phyloP scores from a whole-genome alignment of 257 asterid genomes.

The Solanum commersonii region DNA sequence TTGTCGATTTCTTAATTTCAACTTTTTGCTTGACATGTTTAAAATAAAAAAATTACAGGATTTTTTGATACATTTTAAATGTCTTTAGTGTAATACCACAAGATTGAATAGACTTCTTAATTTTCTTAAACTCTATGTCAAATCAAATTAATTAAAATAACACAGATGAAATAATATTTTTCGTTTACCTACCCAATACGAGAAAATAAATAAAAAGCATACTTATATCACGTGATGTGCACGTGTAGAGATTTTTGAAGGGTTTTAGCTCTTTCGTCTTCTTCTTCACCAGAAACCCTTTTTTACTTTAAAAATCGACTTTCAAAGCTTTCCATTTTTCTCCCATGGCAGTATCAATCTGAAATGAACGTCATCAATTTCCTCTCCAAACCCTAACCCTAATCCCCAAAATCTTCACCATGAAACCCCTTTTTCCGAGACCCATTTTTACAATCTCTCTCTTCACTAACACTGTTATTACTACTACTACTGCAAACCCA shows the following conservation, averaged over 20 bases:
- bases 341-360: not conserved
- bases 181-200: too few relatives aligned
- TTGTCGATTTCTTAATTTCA: too few relatives aligned
- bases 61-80: too few relatives aligned
- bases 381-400: not conserved
- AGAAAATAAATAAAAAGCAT: too few relatives aligned
- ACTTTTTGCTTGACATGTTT: too few relatives aligned
- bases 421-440: slow-evolving; percentile 28
- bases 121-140: too few relatives aligned
- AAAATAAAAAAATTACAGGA: accelerated
- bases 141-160: too few relatives aligned
- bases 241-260: not conserved
- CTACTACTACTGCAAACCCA: not conserved
- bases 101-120: too few relatives aligned
- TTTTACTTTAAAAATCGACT: not conserved
- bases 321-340: not conserved
- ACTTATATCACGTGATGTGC: not conserved
- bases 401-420: not conserved
- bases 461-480: not conserved
- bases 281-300: slow-evolving; percentile 1
- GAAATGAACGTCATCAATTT: not conserved
- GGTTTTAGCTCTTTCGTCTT: not conserved
- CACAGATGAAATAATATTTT: not conserved
- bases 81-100: too few relatives aligned
- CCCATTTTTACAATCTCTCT: slow-evolving; percentile 22